Percentiles rank a stretch among this genome's conserved stretches.
Conservation (phyloP, 257 asterid genomes). For the Hygrophila difformis region DNA sequence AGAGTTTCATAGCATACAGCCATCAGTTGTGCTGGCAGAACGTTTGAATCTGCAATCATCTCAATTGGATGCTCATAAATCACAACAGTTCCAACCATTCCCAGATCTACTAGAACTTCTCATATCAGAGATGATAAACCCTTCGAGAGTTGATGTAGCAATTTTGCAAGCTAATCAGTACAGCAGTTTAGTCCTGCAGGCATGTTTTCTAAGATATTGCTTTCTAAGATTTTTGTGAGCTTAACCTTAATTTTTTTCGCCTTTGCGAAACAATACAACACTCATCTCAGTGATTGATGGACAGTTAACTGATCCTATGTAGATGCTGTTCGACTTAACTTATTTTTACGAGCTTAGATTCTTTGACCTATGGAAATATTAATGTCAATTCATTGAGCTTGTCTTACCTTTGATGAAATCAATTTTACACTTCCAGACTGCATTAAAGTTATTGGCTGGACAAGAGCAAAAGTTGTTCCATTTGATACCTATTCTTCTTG, state of each 20-base stretch:
- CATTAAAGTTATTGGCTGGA: slow-evolving; percentile 65
- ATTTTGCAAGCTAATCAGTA: slow-evolving; percentile 50
- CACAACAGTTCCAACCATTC: slow-evolving; percentile 40
- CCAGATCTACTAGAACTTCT: slow-evolving; percentile 61
- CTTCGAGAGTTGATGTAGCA: slow-evolving; percentile 43
- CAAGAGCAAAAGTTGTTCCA: slow-evolving; percentile 50
- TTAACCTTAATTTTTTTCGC: neutral
- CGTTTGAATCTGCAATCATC: slow-evolving; percentile 56
- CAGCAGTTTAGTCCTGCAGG: slow-evolving; percentile 96
- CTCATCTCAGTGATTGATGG: neutral
- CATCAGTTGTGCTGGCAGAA: slow-evolving; percentile 61
- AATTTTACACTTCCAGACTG: slow-evolving; percentile 51
- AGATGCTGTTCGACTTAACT: neutral
- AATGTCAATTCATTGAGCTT: too few relatives aligned
- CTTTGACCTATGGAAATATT: too few relatives aligned
- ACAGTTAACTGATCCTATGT: neutral
- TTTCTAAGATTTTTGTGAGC: neutral
- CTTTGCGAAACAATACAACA: neutral
- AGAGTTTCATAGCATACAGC: slow-evolving; percentile 62
- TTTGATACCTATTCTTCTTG: slow-evolving; percentile 61
- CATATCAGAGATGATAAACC: slow-evolving; percentile 51
- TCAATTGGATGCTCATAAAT: slow-evolving; percentile 23
- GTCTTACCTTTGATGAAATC: slow-evolving; percentile 9
- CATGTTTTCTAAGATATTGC: slow-evolving; percentile 17
- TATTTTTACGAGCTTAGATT: too few relatives aligned